Percentiles rank a stretch among this genome's conserved stretches.
These are phyloP conservation scores for Adansonia grandidieri DNA, from an alignment of 441 rosid species.

Conservation along the genomic window DNA sequence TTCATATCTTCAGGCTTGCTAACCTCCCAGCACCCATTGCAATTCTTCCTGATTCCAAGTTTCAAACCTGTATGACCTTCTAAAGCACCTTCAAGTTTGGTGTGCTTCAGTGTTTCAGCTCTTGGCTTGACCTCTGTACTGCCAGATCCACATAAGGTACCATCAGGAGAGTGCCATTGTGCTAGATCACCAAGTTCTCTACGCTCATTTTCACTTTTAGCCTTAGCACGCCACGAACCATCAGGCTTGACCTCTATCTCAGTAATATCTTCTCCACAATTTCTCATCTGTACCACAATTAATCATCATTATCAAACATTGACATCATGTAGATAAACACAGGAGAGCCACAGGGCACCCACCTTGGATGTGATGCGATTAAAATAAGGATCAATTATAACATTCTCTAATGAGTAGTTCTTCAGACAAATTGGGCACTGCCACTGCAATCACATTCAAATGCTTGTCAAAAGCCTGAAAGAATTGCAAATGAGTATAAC, in stretches of 20 bases:
- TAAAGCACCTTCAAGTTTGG: slow-evolving; percentile 79
- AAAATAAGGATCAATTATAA: slow-evolving; percentile 91
- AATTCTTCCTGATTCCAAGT: slow-evolving; percentile 90
- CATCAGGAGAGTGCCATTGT: slow-evolving; percentile 83
- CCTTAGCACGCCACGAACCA: slow-evolving; percentile 89
- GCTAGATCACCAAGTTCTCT: slow-evolving; percentile 81
- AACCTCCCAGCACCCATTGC: slow-evolving; percentile 84
- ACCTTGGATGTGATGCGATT: slow-evolving; percentile 88
- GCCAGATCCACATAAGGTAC: slow-evolving; percentile 52
- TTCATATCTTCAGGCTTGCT: slow-evolving; percentile 77
- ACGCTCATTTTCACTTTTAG: slow-evolving; percentile 75
- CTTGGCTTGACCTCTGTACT: slow-evolving; percentile 48
- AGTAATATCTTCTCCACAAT: slow-evolving; percentile 84
- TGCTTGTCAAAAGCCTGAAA: slow-evolving; percentile 26
- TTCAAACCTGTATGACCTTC: slow-evolving; percentile 78
- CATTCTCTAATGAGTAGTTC: slow-evolving; percentile 84
- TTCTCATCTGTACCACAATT: slow-evolving; percentile 63
- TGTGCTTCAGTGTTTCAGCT: slow-evolving; percentile 53
- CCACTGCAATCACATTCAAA: slow-evolving; percentile 67
- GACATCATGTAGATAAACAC: slow-evolving; percentile 6
- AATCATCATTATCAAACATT: background rate
- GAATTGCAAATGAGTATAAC: slow-evolving; percentile 5
- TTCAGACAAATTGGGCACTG: slow-evolving; percentile 94
- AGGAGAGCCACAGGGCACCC: slow-evolving; percentile 22
- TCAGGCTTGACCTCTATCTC: slow-evolving; percentile 96